These are phyloP conservation scores for Epichloe baconii DNA, from an alignment of 2,329 filamentous ascomycete species.

Conservation along the genomic window DNA sequence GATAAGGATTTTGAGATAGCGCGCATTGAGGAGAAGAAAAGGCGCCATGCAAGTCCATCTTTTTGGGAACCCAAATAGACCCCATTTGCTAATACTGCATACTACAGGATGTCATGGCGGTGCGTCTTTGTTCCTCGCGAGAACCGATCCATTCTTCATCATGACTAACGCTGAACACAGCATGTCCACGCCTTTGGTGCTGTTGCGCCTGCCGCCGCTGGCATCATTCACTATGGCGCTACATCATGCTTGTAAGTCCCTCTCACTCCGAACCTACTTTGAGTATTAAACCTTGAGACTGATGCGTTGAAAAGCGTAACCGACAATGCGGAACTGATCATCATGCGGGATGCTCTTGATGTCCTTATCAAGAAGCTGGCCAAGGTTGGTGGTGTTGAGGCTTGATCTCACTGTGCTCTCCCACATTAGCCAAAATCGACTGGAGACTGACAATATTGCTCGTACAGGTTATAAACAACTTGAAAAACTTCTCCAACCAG, in stretches of 20 bases:
- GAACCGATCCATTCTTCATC: background rate
- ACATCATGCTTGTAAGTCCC: constrained; percentile 1
- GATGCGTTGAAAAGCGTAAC: constrained; percentile 31
- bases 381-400: constrained; percentile 33
- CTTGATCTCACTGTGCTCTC: too few species aligned
- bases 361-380: constrained; percentile 68
- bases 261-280: too few species aligned
- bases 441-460: too few species aligned
- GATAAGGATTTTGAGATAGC: constrained; percentile 68
- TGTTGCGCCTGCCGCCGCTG: constrained; percentile 62
- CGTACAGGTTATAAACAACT: constrained; percentile 53
- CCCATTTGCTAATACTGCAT: constrained; percentile 5
- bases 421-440: too few species aligned
- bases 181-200: constrained; percentile 65
- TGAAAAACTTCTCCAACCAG: constrained; percentile 57
- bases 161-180: constrained; percentile 14
- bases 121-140: constrained; percentile 15
- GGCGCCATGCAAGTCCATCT: constrained; percentile 36
- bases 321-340: constrained; percentile 67
- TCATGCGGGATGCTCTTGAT: constrained; percentile 50
- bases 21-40: constrained; percentile 60
- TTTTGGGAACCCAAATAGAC: background rate
- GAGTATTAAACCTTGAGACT: too few species aligned
- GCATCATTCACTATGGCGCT: constrained; percentile 64
- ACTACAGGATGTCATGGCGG: constrained; percentile 41